Conservation (phyloP, 1,284 basidiomycete genomes). For the Cutaneotrichosporon sp. region DNA sequence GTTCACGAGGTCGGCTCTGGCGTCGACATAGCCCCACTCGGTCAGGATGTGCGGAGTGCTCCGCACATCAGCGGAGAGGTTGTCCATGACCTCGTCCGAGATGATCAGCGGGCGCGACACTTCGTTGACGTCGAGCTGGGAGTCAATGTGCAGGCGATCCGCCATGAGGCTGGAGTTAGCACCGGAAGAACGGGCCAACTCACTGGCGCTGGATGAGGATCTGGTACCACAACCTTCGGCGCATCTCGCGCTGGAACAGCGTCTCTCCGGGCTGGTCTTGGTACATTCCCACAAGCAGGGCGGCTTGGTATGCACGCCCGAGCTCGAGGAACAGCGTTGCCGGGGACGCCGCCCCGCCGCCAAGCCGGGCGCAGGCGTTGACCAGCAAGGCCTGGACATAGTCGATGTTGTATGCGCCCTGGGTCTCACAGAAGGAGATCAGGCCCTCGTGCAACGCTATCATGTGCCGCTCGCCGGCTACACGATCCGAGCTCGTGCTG, state of each 20-base stretch:
- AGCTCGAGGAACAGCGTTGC: neutral
- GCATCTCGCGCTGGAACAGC: conserved; percentile 6
- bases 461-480: neutral
- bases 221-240: conserved; percentile 1
- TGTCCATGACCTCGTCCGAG: conserved; percentile 10
- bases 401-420: neutral
- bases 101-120: conserved; percentile 7
- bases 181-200: neutral
- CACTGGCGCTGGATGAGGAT: conserved; percentile 4
- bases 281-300: conserved; percentile 4
- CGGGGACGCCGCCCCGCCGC: neutral
- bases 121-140: conserved; percentile 4
- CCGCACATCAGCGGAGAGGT: neutral
- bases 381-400: conserved; percentile 1
- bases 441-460: neutral
- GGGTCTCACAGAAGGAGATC: conserved; percentile 5
- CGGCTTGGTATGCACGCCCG: conserved; percentile 10
- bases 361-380: neutral
- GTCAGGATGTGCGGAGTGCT: neutral
- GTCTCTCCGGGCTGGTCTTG: conserved; percentile 4
- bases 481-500: neutral
- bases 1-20: neutral
- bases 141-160: conserved; percentile 8
- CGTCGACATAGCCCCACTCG: conserved; percentile 11
- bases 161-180: neutral